Percentiles rank a stretch among this genome's conserved stretches.
These are phyloP conservation scores for Globisporangium solare DNA, from an alignment of 352 stramenopile species.

Conservation along the genomic window DNA sequence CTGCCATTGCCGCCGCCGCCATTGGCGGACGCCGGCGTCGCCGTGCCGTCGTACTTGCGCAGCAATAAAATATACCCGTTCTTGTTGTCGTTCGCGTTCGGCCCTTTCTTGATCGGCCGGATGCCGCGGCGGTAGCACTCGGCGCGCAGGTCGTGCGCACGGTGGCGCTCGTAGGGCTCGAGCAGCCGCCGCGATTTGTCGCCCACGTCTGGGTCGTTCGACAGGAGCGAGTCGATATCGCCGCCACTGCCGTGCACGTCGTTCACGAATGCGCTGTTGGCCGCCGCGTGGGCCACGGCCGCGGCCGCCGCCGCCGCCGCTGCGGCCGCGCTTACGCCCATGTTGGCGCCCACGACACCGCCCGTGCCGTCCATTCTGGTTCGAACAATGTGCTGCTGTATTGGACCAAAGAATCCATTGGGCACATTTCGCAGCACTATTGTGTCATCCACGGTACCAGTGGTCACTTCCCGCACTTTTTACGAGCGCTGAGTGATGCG, in stretches of 20 bases:
- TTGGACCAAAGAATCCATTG: too few relatives aligned
- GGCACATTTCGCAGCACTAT: too few relatives aligned
- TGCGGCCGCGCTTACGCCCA: slow-evolving; percentile 4
- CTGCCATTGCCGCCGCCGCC: slow-evolving; percentile 7
- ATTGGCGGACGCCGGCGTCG: neutral
- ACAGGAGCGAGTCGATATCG: slow-evolving; percentile 72
- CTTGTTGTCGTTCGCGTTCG: slow-evolving; percentile 85
- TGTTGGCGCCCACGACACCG: slow-evolving; percentile 1
- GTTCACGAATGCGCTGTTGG: slow-evolving; percentile 17
- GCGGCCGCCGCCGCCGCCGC: neutral
- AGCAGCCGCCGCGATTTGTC: slow-evolving; percentile 36
- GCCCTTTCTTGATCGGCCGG: slow-evolving; percentile 77
- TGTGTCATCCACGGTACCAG: too few relatives aligned
- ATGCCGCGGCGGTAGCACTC: slow-evolving; percentile 78
- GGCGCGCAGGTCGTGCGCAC: slow-evolving; percentile 65
- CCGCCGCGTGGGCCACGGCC: neutral
- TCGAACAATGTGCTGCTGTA: too few relatives aligned
- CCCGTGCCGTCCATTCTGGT: neutral
- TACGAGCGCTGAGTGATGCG: too few relatives aligned
- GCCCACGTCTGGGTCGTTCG: slow-evolving; percentile 22
- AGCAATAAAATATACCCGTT: slow-evolving; percentile 70
- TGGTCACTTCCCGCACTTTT: too few relatives aligned
- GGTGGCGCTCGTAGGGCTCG: slow-evolving; percentile 74
- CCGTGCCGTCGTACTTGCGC: slow-evolving; percentile 49
- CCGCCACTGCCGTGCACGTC: slow-evolving; percentile 44